Conservation (phyloP, 2,329 filamentous ascomycete species). For the Colletotrichum limetticola region DNA sequence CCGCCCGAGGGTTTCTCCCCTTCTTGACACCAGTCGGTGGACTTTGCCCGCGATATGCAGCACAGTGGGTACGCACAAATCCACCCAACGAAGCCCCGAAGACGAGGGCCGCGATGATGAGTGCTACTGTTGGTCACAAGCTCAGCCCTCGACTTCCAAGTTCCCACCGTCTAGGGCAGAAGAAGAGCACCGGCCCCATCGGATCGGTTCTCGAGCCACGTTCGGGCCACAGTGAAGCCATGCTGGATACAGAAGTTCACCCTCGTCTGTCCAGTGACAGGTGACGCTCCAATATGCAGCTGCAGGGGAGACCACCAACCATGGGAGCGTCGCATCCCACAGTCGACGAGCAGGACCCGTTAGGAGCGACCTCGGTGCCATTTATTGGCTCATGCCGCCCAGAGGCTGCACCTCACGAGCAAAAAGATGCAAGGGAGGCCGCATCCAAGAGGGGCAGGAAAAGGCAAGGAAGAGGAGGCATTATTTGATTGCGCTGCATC, state of each 20-base stretch:
- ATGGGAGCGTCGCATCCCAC: conserved; percentile 12
- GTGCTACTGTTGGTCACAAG: conserved; percentile 27
- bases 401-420: conserved; percentile 30
- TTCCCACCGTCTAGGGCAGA: not conserved
- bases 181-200: conserved; percentile 19
- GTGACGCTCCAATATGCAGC: conserved; percentile 26
- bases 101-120: not conserved
- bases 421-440: conserved; percentile 28
- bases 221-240: conserved; percentile 27
- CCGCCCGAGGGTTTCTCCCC: not conserved
- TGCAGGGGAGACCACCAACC: conserved; percentile 30
- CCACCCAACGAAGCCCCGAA: conserved; percentile 18
- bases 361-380: conserved; percentile 15
- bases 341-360: conserved; percentile 21
- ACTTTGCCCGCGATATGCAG: conserved; percentile 10
- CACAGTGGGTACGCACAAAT: conserved; percentile 1
- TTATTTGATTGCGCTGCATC: conserved; percentile 20
- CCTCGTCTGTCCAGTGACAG: conserved; percentile 30
- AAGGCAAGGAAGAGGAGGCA: conserved; percentile 26
- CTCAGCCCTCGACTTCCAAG: not conserved
- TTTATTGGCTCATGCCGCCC: conserved; percentile 25
- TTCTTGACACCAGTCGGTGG: not conserved
- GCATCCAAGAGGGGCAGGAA: conserved; percentile 25
- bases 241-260: conserved; percentile 21
- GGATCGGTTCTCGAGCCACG: conserved; percentile 30